Conservation (phyloP, 2,329 filamentous ascomycete genomes). For the Cytospora mali region DNA sequence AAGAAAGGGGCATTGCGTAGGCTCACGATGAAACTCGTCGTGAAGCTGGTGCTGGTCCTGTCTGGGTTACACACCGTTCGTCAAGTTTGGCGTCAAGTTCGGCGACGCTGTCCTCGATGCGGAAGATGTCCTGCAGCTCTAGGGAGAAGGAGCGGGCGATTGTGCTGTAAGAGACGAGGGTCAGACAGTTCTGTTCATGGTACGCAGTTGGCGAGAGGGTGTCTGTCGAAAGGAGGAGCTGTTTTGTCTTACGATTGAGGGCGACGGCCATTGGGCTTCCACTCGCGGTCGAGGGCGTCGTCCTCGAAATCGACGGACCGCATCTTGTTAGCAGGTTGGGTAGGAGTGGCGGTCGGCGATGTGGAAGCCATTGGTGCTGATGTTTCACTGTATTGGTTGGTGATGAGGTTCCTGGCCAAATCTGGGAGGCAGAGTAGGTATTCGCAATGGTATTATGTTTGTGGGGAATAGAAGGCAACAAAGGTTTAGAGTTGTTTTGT, state of each 20-base stretch:
- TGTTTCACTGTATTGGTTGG: conserved; percentile 1
- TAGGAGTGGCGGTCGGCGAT: conserved; percentile 23
- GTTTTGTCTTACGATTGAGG: conserved; percentile 86
- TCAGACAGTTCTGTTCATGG: conserved; percentile 34
- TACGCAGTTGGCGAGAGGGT: conserved; percentile 62
- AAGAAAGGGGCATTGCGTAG: conserved; percentile 15
- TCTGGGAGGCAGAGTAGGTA: background rate
- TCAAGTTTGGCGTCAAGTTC: conserved; percentile 66
- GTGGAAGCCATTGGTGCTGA: conserved; percentile 27
- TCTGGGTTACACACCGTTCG: conserved; percentile 67
- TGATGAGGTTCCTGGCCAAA: conserved; percentile 2
- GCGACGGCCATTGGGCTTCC: conserved; percentile 76
- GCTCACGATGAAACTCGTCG: background rate
- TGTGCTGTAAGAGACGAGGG: conserved; percentile 60
- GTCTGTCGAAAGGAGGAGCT: conserved; percentile 35
- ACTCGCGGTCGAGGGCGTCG: conserved; percentile 73
- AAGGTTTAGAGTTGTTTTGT: background rate
- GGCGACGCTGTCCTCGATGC: conserved; percentile 77
- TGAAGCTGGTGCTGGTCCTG: background rate
- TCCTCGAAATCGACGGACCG: conserved; percentile 43
- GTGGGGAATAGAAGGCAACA: background rate
- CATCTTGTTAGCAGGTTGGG: conserved; percentile 16
- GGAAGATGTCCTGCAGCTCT: conserved; percentile 86
- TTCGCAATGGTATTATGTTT: background rate
- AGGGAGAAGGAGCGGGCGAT: conserved; percentile 85